Percentiles rank a stretch among this genome's conserved stretches.
Conservation (phyloP, 495 filamentous ascomycete species). For the Rostrohypoxylon terebratum region DNA sequence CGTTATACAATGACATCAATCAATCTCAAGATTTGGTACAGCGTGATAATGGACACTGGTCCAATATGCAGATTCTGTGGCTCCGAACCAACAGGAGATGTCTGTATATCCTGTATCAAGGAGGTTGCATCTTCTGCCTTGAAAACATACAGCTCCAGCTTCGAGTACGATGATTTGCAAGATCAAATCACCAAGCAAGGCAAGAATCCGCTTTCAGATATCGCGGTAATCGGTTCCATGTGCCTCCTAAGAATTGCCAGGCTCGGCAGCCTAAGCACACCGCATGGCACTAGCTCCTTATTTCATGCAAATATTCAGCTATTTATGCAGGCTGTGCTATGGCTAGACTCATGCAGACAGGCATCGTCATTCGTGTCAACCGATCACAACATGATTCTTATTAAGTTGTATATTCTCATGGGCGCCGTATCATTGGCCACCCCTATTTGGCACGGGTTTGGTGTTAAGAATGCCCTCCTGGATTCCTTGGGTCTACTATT, state of each 20-base stretch:
- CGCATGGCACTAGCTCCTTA: constrained; percentile 40
- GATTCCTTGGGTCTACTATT: constrained; percentile 61
- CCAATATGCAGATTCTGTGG: constrained; percentile 48
- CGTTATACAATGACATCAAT: constrained; percentile 25
- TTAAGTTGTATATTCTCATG: constrained; percentile 60
- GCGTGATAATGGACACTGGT: constrained; percentile 17
- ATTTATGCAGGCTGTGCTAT: constrained; percentile 59
- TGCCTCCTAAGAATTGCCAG: constrained; percentile 62
- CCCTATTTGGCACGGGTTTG: constrained; percentile 57
- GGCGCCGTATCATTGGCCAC: constrained; percentile 57
- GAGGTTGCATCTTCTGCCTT: constrained; percentile 48
- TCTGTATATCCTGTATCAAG: constrained; percentile 52
- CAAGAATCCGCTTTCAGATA: constrained; percentile 59
- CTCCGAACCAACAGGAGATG: constrained; percentile 23
- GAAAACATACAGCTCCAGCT: constrained; percentile 46
- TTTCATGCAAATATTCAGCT: constrained; percentile 47
- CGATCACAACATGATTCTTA: constrained; percentile 57
- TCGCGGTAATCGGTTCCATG: constrained; percentile 57
- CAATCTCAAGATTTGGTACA: constrained; percentile 27
- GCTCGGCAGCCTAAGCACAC: constrained; percentile 1
- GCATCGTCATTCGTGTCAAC: constrained; percentile 51
- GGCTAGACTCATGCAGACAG: constrained; percentile 58
- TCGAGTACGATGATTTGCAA: constrained; percentile 41
- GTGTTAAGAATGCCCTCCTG: constrained; percentile 63
- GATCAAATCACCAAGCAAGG: constrained; percentile 20